Percentiles rank a stretch among this genome's conserved stretches.
These are phyloP conservation scores for Aciculosporium take DNA, from an alignment of 2,329 filamentous ascomycete species.

Conservation along the genomic window DNA sequence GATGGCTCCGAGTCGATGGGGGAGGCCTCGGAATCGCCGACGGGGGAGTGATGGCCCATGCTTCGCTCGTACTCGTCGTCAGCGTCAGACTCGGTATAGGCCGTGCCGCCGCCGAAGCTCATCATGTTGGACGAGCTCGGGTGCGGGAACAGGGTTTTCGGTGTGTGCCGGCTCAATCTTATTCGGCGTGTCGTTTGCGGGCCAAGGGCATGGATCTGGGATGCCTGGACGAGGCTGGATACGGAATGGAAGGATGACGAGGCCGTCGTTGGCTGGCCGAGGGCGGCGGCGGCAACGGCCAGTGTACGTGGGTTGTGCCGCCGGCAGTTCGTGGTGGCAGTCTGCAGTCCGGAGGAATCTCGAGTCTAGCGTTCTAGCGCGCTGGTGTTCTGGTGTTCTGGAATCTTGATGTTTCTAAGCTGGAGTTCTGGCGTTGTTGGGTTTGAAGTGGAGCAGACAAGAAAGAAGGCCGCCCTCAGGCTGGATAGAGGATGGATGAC, in stretches of 20 bases:
- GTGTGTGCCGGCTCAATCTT: background rate
- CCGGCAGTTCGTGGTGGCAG: no score
- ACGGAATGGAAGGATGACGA: no score
- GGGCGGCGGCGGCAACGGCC: background rate
- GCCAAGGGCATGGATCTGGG: background rate
- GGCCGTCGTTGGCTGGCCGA: conserved; percentile 1
- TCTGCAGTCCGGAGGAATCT: no score
- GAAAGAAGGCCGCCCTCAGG: no score
- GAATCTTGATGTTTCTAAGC: no score
- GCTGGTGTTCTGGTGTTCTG: no score
- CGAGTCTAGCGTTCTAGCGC: no score
- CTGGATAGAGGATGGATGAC: no score
- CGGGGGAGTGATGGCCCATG: conserved; percentile 52
- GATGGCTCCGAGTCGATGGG: conserved; percentile 59
- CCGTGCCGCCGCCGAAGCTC: conserved; percentile 51
- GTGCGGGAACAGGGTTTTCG: background rate
- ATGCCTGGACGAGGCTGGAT: background rate
- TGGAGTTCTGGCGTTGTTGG: no score
- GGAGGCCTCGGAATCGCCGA: conserved; percentile 54
- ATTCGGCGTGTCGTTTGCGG: background rate
- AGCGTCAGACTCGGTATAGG: conserved; percentile 66
- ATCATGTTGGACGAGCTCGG: conserved; percentile 22
- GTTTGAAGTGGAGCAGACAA: no score
- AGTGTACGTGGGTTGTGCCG: background rate
- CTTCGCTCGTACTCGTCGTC: conserved; percentile 75